Evolutionary conservation across 805 yeast genomes (phyloP), one percentile per base, ranked within the genome.

Genomic region (Pichia membranifaciens): DNA sequence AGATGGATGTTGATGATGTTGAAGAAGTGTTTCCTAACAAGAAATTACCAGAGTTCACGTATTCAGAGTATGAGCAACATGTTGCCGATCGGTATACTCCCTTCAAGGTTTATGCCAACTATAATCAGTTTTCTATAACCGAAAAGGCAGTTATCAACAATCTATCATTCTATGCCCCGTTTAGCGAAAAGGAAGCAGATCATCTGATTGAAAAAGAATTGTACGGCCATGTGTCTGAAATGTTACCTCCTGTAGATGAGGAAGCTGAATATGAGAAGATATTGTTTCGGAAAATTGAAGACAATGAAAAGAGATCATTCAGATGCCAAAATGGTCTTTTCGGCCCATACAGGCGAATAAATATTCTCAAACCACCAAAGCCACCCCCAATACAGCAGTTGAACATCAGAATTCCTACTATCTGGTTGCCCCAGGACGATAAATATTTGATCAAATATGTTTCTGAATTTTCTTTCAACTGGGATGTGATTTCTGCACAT

Each of bases 361-460:
- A 78, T 48, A 75, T 73, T 44, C 70, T 90, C 43, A 81, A 84
- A 53, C 97, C 99, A 0, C 99, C 99, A 5, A 76, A 78, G 44
- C 98, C 98, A 0, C 99, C 99, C 3, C 76, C 86, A 7, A 68
- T 87, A 50, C 81, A 83, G 57, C 86, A 87, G 58, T 69, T 93
- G 54, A 90, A 87, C 52, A 76, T 79, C 51, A 72, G 98, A 53
- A 82, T 91, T 2, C 97, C 98, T 3, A 88, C 98, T 0, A 86
- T 90, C 29, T 93, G 99, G 99, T 73, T 90, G 16, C 97, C 98
- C 0, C 89, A 84, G 55, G 99, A 93, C 63, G 99, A 93, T 61
- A 82, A 80, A 52, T 74, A 75, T 52, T 74, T 93, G 54, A 81
- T 89, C 42, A 82, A 80, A 54, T 81, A 87, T 48, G 95, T 87